Percentiles rank a stretch among this genome's conserved stretches.
These are phyloP conservation scores for Botrytis medusae DNA, from an alignment of 2,329 filamentous ascomycete genomes.

Conservation along the genomic window DNA sequence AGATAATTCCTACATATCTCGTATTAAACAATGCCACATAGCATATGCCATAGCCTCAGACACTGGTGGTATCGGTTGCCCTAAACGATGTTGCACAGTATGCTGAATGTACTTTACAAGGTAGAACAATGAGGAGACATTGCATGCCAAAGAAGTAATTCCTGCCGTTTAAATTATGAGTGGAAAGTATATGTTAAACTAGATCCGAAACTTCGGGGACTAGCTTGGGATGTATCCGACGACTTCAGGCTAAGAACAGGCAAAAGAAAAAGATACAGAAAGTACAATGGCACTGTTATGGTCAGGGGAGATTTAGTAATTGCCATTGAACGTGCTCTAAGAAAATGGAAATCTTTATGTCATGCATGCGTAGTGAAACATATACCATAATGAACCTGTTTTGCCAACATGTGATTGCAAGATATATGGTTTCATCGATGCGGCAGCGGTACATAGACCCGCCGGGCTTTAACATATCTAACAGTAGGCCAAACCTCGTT, in stretches of 20 bases:
- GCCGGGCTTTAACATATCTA: not conserved
- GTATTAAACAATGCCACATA: not conserved
- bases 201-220: not conserved
- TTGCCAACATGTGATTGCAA: not conserved
- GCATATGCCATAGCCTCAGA: not conserved
- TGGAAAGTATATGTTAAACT: not conserved
- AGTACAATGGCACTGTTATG: not conserved
- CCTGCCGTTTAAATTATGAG: not conserved
- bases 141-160: not conserved
- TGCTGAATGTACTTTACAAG: not conserved
- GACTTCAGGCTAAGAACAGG: conserved; percentile 8
- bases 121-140: not conserved
- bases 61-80: not conserved
- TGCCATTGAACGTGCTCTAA: not conserved
- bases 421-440: not conserved
- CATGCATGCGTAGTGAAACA: not conserved
- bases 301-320: not conserved
- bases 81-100: not conserved
- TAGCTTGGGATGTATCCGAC: not conserved
- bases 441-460: not conserved
- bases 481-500: not conserved
- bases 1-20: not conserved
- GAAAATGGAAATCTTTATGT: not conserved
- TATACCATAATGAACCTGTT: not conserved
- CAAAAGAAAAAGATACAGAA: not conserved